Conservation (phyloP, 2,329 filamentous ascomycete genomes). For the Scedosporium boydii region DNA sequence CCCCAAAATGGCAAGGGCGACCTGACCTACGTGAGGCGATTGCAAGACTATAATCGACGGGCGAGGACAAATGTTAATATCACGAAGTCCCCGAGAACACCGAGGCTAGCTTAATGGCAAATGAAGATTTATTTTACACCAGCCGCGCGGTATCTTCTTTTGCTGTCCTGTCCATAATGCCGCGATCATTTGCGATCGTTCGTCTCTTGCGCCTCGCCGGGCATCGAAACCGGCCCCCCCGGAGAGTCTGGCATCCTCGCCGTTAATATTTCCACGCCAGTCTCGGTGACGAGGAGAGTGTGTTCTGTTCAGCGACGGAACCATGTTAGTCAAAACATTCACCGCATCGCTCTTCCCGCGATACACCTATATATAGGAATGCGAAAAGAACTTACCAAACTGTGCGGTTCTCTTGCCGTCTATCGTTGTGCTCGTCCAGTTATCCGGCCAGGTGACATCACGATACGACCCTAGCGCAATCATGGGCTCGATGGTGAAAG, state of each 20-base stretch:
- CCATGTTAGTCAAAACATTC: not conserved
- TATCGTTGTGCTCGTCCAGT: constrained; percentile 92
- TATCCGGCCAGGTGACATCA: constrained; percentile 95
- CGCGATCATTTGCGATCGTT: not conserved
- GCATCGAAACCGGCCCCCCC: constrained; percentile 62
- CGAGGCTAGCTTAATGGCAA: too few relatives aligned
- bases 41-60: too few relatives aligned
- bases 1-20: too few relatives aligned
- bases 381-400: constrained; percentile 56
- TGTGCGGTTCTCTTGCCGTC: constrained; percentile 88
- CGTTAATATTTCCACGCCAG: constrained; percentile 75
- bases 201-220: constrained; percentile 6
- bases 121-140: too few relatives aligned
- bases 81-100: too few relatives aligned
- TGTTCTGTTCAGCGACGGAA: constrained; percentile 46
- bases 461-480: constrained; percentile 83
- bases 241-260: constrained; percentile 64
- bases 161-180: not conserved
- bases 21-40: too few relatives aligned
- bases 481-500: constrained; percentile 99
- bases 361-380: not conserved
- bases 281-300: constrained; percentile 69
- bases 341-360: not conserved
- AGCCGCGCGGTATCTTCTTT: too few relatives aligned
- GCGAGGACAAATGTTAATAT: too few relatives aligned